Evolutionary conservation across 2,329 filamentous ascomycete genomes (phyloP).

Genomic region (Neoarthrinium moseri): DNA sequence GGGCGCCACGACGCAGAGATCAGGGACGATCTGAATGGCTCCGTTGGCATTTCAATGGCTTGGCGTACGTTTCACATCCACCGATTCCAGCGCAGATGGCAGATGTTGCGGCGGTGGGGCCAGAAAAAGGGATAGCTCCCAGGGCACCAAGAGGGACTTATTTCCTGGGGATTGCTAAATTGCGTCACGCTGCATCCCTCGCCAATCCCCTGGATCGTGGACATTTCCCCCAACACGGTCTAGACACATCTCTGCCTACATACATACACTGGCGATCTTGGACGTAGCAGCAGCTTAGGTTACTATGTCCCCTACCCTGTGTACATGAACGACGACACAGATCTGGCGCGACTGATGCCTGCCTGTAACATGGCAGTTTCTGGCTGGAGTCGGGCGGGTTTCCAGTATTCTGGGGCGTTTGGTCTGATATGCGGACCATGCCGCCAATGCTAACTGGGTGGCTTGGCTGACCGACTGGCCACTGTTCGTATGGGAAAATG

Average conservation of each 20-base stretch:
- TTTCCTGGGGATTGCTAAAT: neutral
- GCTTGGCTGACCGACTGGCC: neutral
- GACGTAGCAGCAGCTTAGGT: no score
- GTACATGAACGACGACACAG: neutral
- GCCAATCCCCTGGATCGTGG: neutral
- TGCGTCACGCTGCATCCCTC: constrained; percentile 8
- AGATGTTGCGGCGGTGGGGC: neutral
- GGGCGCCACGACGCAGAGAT: constrained; percentile 7
- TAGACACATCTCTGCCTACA: neutral
- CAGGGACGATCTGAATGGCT: constrained; percentile 2
- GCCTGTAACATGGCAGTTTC: neutral
- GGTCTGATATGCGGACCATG: neutral
- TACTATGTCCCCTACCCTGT: neutral
- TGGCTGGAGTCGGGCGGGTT: neutral
- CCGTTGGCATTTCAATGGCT: constrained; percentile 7
- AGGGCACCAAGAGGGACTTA: neutral
- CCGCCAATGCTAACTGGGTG: neutral
- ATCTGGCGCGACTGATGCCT: neutral
- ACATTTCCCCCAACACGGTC: neutral
- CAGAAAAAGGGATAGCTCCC: neutral
- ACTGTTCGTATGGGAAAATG: no score
- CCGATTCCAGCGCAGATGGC: constrained; percentile 4
- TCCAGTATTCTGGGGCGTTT: neutral
- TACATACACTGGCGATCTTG: no score
- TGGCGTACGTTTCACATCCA: constrained; percentile 9